Evolutionary conservation across 768 basidiomycete species (phyloP), one percentile per base, ranked within the genome.

Genomic region (Tephrocybe sp.): DNA sequence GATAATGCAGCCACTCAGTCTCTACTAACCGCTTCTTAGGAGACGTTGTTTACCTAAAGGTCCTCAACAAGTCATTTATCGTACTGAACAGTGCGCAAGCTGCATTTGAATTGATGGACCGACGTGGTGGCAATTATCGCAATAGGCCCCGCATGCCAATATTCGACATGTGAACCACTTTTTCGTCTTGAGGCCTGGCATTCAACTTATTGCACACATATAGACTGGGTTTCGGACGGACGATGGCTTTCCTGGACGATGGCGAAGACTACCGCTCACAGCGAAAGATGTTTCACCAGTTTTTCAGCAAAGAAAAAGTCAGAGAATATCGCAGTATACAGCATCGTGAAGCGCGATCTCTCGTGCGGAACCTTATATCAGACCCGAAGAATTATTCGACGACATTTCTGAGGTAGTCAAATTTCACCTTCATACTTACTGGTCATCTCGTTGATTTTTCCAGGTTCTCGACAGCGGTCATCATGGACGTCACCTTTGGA

Each of bases 401-500:
- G 27, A 5, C 27, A 29, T 5, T 29, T 29, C 27, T 29, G 11
- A 29, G 27, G 27, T 29, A 29, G 27, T 29, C 27, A 29, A 11
- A 29, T 5, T 29, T 11, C 5, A 5, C 11, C 6, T 11, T 5
- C 27, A 29, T 29, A 11, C 5, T 29, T 29, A 11, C 27, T 29
- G 6, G 11, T 29, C 27, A 29, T 29, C 27, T 29, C 6, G 11
- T 29, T 29, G 6, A 29, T 29, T 29, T 11, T 15, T 34, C 15
- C 13, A 47, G 53, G 11, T 50, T 33, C 51, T 56, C 39, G 23
- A 53, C 46, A 2, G 53, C 55, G 4, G 58, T 58, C 8, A 64
- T 65, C 25, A 61, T 67, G 55, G 48, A 50, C 21, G 38, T 63
- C 5, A 57, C 67, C 2, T 70, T 68, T 45, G 72, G 73, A 3